phyloP scores from a whole-genome alignment of 306 rosid genomes.

The Canavalia ensiformis region DNA sequence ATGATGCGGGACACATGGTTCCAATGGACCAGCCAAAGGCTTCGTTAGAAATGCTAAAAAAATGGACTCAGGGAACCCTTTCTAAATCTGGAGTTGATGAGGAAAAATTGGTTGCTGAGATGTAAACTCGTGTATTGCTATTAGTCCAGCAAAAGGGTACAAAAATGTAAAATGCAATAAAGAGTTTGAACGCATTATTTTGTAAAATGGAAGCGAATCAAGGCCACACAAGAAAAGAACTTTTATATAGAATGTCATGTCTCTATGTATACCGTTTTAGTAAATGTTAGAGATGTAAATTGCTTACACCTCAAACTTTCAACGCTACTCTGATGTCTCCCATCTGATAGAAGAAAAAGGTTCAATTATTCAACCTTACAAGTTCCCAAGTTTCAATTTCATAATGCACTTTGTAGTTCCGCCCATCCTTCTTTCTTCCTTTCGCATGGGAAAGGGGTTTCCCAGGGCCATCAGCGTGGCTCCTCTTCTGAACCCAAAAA shows the following conservation, averaged over 20 bases:
- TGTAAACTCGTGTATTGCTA: slow-evolving; percentile 53
- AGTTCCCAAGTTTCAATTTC: too few relatives aligned
- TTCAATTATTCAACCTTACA: too few relatives aligned
- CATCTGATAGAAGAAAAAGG: too few relatives aligned
- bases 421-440: too few relatives aligned
- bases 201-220: neutral
- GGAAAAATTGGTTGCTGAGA: slow-evolving; percentile 64
- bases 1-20: slow-evolving; percentile 98
- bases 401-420: too few relatives aligned
- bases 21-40: slow-evolving; percentile 99
- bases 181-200: slow-evolving; percentile 3
- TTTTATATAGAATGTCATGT: neutral
- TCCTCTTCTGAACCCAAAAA: too few relatives aligned
- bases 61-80: slow-evolving; percentile 86
- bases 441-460: too few relatives aligned
- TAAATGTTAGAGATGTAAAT: neutral
- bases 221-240: slow-evolving; percentile 1
- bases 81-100: slow-evolving; percentile 50
- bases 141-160: slow-evolving; percentile 11
- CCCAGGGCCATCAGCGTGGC: too few relatives aligned
- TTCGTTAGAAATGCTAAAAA: slow-evolving; percentile 86
- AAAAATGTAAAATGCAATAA: slow-evolving; percentile 23
- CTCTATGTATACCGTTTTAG: slow-evolving; percentile 21
- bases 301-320: neutral
- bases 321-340: too few relatives aligned